Percentiles rank a stretch among this genome's conserved stretches.
These are phyloP conservation scores for Phalaenopsis aphrodite DNA, from an alignment of 106 monocot genomes.

Conservation along the genomic window DNA sequence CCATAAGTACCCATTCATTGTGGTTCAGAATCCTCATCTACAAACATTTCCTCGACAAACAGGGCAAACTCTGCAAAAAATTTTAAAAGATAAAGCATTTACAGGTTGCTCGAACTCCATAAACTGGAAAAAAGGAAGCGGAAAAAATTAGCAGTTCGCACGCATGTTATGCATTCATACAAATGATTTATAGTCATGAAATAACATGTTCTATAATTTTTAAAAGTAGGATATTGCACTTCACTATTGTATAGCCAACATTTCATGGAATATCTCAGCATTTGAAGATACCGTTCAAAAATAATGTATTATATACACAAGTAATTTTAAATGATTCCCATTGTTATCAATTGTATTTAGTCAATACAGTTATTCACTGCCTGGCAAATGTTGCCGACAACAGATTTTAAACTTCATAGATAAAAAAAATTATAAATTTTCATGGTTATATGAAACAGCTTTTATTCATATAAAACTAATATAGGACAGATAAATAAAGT, in stretches of 20 bases:
- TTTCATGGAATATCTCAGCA: background rate
- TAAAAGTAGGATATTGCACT: background rate
- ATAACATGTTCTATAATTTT: background rate
- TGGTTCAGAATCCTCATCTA: background rate
- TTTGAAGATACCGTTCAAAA: too few species aligned
- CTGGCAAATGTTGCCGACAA: too few species aligned
- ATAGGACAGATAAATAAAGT: too few species aligned
- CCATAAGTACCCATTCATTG: background rate
- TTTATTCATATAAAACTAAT: too few species aligned
- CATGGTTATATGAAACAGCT: too few species aligned
- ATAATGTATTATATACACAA: too few species aligned
- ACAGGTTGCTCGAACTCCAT: background rate
- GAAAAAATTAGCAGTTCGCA: background rate
- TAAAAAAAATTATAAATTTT: too few species aligned
- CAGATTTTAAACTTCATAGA: too few species aligned
- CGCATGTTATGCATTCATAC: background rate
- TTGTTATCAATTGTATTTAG: background rate
- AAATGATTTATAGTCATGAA: background rate
- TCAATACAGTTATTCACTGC: background rate
- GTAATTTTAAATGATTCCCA: background rate
- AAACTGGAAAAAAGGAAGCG: background rate
- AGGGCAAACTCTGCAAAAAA: conserved; percentile 9
- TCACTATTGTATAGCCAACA: background rate
- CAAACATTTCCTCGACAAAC: conserved; percentile 9
- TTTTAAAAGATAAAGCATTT: background rate